Evolutionary conservation across 164 flowering plant genomes (phyloP), one percentile per base, ranked within the genome.

Genomic region (Warburgia ugandensis): DNA sequence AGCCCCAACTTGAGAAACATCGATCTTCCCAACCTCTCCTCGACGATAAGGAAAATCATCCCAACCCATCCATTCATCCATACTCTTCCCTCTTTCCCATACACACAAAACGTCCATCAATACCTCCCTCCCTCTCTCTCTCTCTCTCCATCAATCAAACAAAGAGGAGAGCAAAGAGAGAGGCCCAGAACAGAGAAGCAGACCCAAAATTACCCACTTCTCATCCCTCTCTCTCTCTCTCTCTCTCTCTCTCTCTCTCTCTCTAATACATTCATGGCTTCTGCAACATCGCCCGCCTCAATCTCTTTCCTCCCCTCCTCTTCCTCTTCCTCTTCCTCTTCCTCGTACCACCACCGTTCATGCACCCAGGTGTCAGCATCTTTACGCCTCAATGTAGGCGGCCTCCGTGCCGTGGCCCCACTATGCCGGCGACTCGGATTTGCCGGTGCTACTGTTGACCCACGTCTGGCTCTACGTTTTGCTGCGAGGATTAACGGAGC

Each of bases 21-120:
- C 46, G 27, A 5, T 28, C 59, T 65, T 72, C 65, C 65, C 58
- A 45, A 66, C 90, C 90, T 74, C 81, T 47, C 61, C 70, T 66
- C 79, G 42, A 43, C 77, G 90, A 83, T 83, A 83, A 83, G 81
- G 63, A 50, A 43, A 23, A 55, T 39, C 65, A 13, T 45, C 45
- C 51, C 42, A n/a, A n/a, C n/a, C n/a, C n/a, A n/a, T n/a, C n/a
- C n/a, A n/a, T n/a, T 45, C 46, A n/a, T n/a, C n/a, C n/a, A n/a
- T n/a, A n/a, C n/a, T n/a, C n/a, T n/a, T n/a, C n/a, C n/a, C n/a
- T n/a, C n/a, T n/a, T n/a, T n/a, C n/a, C n/a, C n/a, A n/a, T n/a
- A n/a, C n/a, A n/a, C n/a, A n/a, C n/a, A n/a, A n/a, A n/a, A n/a
- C n/a, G n/a, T 21, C 8, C 73, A 53, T 42, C 71, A 44, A 50